Evolutionary conservation across 495 filamentous ascomycete species (phyloP).

Genomic region (Talaromyces nanjingensis): DNA sequence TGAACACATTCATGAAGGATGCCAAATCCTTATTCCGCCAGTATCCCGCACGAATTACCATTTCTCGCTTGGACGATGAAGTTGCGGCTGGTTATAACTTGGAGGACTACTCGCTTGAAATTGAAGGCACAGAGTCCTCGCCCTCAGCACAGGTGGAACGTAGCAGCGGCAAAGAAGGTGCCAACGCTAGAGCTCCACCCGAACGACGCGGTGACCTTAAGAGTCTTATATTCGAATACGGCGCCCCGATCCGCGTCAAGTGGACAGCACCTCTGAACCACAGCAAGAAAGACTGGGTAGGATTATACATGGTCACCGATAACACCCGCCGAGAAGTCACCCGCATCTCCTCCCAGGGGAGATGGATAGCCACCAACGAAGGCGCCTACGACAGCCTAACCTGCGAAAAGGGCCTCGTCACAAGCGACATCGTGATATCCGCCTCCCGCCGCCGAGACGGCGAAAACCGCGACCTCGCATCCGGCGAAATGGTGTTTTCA

Average conservation of each 20-base stretch:
- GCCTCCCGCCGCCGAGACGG: slow-evolving; percentile 39
- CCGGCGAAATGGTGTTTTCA: slow-evolving; percentile 78
- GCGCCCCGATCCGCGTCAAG: slow-evolving; percentile 79
- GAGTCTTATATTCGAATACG: slow-evolving; percentile 79
- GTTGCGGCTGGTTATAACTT: slow-evolving; percentile 81
- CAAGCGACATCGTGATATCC: slow-evolving; percentile 50
- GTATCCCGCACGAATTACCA: slow-evolving; percentile 81
- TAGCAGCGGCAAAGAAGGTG: slow-evolving; percentile 43
- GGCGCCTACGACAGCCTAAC: slow-evolving; percentile 71
- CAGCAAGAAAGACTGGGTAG: slow-evolving; percentile 91
- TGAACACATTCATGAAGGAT: slow-evolving; percentile 80
- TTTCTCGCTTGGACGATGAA: slow-evolving; percentile 65
- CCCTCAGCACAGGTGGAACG: slow-evolving; percentile 38
- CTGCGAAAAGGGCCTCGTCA: slow-evolving; percentile 71
- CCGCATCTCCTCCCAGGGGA: slow-evolving; percentile 74
- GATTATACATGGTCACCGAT: slow-evolving; percentile 88
- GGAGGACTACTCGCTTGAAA: slow-evolving; percentile 69
- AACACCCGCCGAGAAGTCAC: slow-evolving; percentile 81
- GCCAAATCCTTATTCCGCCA: slow-evolving; percentile 82
- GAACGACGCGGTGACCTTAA: slow-evolving; percentile 53
- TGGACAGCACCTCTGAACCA: slow-evolving; percentile 93
- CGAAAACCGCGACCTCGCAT: slow-evolving; percentile 28
- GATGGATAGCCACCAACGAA: slow-evolving; percentile 77
- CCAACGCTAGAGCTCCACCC: slow-evolving; percentile 40
- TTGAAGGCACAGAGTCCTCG: slow-evolving; percentile 58